Evolutionary conservation across 305 asterid species (phyloP).

Genomic region (Fraxinus angustifolia): DNA sequence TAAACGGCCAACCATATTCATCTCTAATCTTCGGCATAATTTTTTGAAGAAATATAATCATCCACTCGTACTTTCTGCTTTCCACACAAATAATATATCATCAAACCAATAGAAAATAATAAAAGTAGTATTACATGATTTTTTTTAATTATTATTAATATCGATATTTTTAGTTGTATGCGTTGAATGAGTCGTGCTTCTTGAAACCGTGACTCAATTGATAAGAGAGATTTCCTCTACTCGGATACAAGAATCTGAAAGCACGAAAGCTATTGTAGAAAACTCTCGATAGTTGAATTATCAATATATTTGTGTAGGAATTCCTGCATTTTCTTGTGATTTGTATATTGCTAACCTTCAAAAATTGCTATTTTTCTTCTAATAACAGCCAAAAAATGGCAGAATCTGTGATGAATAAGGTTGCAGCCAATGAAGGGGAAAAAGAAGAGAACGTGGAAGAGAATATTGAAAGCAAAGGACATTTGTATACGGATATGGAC

Average conservation of each 20-base stretch:
- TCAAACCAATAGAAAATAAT: not conserved
- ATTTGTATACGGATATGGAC: not conserved
- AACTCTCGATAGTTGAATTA: not conserved
- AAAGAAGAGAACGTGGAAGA: conserved; percentile 18
- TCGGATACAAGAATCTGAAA: not conserved
- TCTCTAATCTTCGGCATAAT: conserved; percentile 17
- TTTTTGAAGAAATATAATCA: conserved; percentile 10
- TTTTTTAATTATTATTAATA: not conserved
- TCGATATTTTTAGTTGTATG: not conserved
- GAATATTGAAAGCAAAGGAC: not conserved
- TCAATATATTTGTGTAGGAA: not conserved
- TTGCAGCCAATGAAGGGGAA: not conserved
- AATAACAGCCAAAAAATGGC: conserved; percentile 20
- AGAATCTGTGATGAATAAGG: conserved; percentile 22
- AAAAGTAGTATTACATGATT: no score
- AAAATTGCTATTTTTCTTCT: not conserved
- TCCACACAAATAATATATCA: conserved; percentile 2
- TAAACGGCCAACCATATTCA: conserved; percentile 2
- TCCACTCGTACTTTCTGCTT: conserved; percentile 6
- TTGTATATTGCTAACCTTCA: not conserved
- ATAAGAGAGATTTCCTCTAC: not conserved
- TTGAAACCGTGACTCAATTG: not conserved
- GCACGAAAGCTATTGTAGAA: not conserved
- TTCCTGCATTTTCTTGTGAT: not conserved
- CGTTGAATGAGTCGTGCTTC: not conserved